Conservation (phyloP, 2,329 filamentous ascomycete genomes). For the Pseudocercospora eumusae region DNA sequence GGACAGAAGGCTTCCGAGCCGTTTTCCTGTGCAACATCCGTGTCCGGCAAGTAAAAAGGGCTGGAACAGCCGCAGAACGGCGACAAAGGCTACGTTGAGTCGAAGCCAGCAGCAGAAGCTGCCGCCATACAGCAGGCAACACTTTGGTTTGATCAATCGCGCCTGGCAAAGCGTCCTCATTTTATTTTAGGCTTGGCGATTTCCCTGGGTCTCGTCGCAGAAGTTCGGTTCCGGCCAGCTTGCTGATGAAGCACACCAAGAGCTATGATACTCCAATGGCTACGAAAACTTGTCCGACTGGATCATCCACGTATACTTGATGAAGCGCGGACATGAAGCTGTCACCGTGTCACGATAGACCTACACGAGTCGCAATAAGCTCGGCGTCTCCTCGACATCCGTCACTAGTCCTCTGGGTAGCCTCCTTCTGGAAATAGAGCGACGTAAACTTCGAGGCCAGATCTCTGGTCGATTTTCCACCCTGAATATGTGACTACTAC, state of each 20-base stretch:
- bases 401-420: slow-evolving; percentile 3
- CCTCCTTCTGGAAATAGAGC: slow-evolving; percentile 3
- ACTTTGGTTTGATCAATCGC: neutral
- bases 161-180: too few species aligned
- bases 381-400: slow-evolving; percentile 5
- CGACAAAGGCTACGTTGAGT: neutral
- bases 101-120: neutral
- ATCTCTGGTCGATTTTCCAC: slow-evolving; percentile 5
- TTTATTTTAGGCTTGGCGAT: too few species aligned
- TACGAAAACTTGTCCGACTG: neutral
- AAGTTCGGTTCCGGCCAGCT: neutral
- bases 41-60: neutral
- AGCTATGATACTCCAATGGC: neutral
- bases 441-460: slow-evolving; percentile 2
- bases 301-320: neutral
- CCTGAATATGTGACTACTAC: neutral
- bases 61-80: neutral
- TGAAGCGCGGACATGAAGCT: neutral
- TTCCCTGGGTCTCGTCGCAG: too few species aligned
- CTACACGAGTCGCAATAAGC: slow-evolving; percentile 4
- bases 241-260: neutral
- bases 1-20: neutral
- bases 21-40: neutral
- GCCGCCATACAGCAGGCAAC: too few species aligned
- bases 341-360: too few species aligned